Percentiles rank a stretch among this genome's conserved stretches.
These are phyloP conservation scores for Metarhizium robertsii DNA, from an alignment of 2,329 filamentous ascomycete species.

Conservation along the genomic window DNA sequence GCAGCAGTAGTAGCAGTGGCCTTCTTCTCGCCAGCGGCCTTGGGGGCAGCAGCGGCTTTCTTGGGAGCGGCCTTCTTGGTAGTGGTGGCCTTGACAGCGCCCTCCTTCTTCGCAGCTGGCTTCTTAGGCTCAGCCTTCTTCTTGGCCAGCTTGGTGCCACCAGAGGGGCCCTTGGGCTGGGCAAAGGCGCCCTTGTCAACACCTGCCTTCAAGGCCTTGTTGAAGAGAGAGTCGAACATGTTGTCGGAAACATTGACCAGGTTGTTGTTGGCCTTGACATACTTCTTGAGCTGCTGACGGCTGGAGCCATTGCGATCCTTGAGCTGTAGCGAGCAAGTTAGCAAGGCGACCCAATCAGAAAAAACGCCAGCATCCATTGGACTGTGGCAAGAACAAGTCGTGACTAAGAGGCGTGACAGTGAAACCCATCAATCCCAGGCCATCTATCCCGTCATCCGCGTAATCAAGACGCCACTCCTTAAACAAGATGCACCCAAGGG, in stretches of 20 bases:
- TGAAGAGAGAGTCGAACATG: slow-evolving; percentile 68
- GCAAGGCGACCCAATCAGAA: slow-evolving; percentile 8
- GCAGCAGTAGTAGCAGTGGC: slow-evolving; percentile 17
- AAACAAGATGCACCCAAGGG: slow-evolving; percentile 26
- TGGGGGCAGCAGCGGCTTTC: slow-evolving; percentile 10
- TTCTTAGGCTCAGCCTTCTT: slow-evolving; percentile 44
- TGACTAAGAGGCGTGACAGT: slow-evolving; percentile 7
- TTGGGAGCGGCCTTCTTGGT: slow-evolving; percentile 22
- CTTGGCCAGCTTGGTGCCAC: slow-evolving; percentile 87
- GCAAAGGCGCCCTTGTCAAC: slow-evolving; percentile 81
- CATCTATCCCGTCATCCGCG: neutral
- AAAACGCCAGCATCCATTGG: neutral
- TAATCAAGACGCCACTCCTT: neutral
- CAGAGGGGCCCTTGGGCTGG: slow-evolving; percentile 86
- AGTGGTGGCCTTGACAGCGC: slow-evolving; percentile 21
- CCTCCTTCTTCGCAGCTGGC: slow-evolving; percentile 23
- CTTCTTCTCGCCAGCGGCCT: slow-evolving; percentile 6
- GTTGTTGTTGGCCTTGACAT: slow-evolving; percentile 46
- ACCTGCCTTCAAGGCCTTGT: slow-evolving; percentile 72
- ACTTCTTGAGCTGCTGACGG: slow-evolving; percentile 54
- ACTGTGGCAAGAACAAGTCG: slow-evolving; percentile 4
- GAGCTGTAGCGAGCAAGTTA: slow-evolving; percentile 38
- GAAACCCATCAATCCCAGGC: neutral
- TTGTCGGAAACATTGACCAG: slow-evolving; percentile 34
- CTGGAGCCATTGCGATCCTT: slow-evolving; percentile 55